phyloP scores from a whole-genome alignment of 345 rosid species.

The Gossypioides kirkii region DNA sequence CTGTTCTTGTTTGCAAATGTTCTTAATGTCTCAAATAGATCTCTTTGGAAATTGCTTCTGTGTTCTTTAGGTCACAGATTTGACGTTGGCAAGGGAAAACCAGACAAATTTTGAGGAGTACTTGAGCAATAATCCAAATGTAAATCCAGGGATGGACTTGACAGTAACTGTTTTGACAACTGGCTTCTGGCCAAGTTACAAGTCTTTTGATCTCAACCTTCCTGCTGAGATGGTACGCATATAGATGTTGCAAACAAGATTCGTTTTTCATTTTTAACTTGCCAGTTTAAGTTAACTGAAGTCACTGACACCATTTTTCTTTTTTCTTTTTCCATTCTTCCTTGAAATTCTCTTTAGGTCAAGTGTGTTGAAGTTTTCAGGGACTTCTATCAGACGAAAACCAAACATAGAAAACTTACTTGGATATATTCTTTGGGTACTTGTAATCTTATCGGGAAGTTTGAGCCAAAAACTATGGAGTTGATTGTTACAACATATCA shows the following conservation, averaged over 20 bases:
- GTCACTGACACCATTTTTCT: not conserved
- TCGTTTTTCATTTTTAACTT: not conserved
- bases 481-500: conserved; percentile 5
- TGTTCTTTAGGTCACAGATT: conserved; percentile 51
- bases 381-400: conserved; percentile 7
- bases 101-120: conserved; percentile 58
- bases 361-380: conserved; percentile 1
- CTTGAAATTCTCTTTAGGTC: not conserved
- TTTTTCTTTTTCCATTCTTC: not conserved
- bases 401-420: conserved; percentile 6
- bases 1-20: not conserved
- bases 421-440: conserved; percentile 9
- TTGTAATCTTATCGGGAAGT: conserved; percentile 2
- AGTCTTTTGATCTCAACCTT: conserved; percentile 61
- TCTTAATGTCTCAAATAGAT: not conserved
- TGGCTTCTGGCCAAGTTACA: conserved; percentile 78
- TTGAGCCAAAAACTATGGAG: conserved; percentile 3
- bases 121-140: conserved; percentile 38
- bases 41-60: not conserved
- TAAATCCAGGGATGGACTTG: conserved; percentile 58
- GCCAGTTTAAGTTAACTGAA: not conserved
- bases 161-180: conserved; percentile 67
- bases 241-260: not conserved
- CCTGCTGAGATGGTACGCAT: conserved; percentile 59
- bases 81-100: conserved; percentile 70